phyloP scores from a whole-genome alignment of 805 yeast species.

The Ogataea henricii region DNA sequence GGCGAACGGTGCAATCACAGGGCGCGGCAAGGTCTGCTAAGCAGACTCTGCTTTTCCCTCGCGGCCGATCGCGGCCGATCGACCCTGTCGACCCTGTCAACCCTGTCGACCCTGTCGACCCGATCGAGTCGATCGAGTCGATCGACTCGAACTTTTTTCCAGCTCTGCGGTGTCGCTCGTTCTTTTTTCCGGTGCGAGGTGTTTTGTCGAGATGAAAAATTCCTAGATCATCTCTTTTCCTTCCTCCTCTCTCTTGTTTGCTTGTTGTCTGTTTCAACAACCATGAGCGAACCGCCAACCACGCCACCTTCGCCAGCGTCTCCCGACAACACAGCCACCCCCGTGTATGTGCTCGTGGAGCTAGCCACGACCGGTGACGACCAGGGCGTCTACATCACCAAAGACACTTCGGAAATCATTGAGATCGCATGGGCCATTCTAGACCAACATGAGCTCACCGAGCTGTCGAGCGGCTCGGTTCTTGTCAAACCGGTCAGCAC shows the following conservation, averaged over 20 bases:
- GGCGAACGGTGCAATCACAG: too few species aligned
- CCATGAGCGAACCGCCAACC: background rate
- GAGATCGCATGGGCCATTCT: conserved; percentile 69
- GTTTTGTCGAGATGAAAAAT: background rate
- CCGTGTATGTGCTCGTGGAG: conserved; percentile 57
- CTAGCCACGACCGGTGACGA: conserved; percentile 71
- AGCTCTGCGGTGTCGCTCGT: background rate
- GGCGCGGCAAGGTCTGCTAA: too few species aligned
- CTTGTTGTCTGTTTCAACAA: background rate
- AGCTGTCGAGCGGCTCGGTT: conserved; percentile 44
- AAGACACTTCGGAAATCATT: conserved; percentile 68
- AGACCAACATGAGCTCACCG: conserved; percentile 52
- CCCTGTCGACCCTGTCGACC: too few species aligned
- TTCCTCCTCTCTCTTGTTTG: background rate
- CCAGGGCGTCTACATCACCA: conserved; percentile 54
- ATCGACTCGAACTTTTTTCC: background rate
- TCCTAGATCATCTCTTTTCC: background rate
- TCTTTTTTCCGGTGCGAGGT: background rate
- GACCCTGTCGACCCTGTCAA: too few species aligned
- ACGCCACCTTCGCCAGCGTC: background rate
- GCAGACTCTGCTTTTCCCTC: too few species aligned
- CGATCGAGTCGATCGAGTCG: background rate
- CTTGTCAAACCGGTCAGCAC: conserved; percentile 64
- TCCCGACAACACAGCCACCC: background rate
- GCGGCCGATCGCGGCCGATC: too few species aligned